Evolutionary conservation across 202 grass and related monocot species (phyloP).

Genomic region (Carex sylvatica): DNA sequence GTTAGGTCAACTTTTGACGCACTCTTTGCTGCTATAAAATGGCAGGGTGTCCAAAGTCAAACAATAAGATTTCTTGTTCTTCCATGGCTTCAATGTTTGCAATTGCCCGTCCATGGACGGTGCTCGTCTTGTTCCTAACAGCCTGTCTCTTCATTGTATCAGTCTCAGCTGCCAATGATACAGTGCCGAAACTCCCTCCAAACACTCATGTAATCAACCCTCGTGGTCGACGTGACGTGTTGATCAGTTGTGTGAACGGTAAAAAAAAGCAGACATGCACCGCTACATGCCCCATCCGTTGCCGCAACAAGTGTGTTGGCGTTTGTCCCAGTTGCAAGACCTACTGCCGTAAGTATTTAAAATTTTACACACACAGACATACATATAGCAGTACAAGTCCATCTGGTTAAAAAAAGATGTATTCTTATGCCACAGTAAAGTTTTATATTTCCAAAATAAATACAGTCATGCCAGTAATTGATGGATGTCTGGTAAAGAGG

Average conservation of each 20-base stretch:
- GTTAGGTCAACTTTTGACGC: neutral
- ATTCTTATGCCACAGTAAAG: neutral
- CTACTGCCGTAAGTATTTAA: constrained; percentile 46
- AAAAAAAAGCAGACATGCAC: constrained; percentile 4
- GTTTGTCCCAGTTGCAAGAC: constrained; percentile 61
- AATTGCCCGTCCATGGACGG: neutral
- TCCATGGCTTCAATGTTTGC: constrained; percentile 25
- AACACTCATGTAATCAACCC: neutral
- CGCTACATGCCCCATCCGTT: constrained; percentile 40
- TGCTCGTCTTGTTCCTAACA: neutral
- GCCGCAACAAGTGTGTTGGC: constrained; percentile 51
- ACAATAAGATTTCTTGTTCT: neutral
- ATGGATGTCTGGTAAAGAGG: no score
- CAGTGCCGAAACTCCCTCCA: neutral
- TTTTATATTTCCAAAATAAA: neutral
- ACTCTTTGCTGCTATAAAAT: constrained; percentile 15
- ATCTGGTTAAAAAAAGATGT: neutral
- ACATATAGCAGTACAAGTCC: neutral
- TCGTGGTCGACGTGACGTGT: neutral
- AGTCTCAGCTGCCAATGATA: neutral
- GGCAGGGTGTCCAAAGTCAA: neutral
- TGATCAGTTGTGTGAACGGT: neutral
- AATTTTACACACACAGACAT: neutral
- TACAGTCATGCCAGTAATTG: neutral
- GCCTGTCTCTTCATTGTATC: neutral